Conservation (phyloP, 2,329 filamentous ascomycete genomes). For the Epichloe baconii region DNA sequence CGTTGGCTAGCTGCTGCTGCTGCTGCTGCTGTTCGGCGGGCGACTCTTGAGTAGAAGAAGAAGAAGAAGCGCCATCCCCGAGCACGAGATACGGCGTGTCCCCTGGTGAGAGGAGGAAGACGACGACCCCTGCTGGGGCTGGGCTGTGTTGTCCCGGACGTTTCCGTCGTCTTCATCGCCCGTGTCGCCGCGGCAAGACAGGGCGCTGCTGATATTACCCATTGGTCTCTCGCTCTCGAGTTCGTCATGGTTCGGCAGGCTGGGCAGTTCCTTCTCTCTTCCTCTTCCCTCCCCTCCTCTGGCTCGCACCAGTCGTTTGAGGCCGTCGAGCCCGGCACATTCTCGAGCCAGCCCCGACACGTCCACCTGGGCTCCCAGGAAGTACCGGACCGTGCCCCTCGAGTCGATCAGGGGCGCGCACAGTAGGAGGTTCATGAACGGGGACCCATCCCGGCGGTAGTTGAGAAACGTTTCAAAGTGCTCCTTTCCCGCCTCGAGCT, state of each 20-base stretch:
- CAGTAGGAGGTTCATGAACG: slow-evolving; percentile 66
- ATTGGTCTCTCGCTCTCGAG: too few species aligned
- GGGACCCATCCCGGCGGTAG: slow-evolving; percentile 62
- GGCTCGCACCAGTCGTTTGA: slow-evolving; percentile 16
- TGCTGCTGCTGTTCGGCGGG: neutral
- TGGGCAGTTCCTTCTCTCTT: neutral
- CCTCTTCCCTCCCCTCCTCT: neutral
- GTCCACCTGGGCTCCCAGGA: slow-evolving; percentile 60
- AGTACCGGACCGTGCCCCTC: slow-evolving; percentile 50
- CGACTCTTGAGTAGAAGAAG: neutral
- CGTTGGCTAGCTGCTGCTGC: slow-evolving; percentile 3
- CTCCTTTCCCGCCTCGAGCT: slow-evolving; percentile 47
- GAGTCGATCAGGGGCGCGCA: slow-evolving; percentile 58
- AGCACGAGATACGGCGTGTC: neutral
- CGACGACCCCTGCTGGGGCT: too few species aligned
- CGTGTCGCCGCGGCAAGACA: neutral
- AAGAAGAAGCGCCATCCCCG: neutral
- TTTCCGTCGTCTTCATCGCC: neutral
- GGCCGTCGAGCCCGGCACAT: slow-evolving; percentile 49
- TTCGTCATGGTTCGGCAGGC: too few species aligned
- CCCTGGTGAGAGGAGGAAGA: neutral
- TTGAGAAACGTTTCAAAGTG: slow-evolving; percentile 64
- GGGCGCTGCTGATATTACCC: neutral
- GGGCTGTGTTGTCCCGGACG: too few species aligned
- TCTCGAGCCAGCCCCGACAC: slow-evolving; percentile 55